phyloP scores from a whole-genome alignment of 2,329 filamentous ascomycete genomes.

The Curvularia eragrostidis region DNA sequence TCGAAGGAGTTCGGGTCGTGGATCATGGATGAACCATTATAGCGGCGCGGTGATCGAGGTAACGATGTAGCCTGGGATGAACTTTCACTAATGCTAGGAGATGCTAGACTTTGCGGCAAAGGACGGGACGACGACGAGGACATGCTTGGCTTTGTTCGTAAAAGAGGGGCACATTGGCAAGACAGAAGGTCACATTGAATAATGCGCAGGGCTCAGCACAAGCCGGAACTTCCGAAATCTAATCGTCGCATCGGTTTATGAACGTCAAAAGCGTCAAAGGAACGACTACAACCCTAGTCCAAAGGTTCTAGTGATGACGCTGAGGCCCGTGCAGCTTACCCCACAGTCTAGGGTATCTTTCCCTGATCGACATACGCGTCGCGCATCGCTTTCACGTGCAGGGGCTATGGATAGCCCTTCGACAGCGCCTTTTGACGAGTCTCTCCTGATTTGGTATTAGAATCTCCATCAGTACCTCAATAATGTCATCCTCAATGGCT shows the following conservation, averaged over 20 bases:
- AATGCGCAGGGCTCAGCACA: neutral
- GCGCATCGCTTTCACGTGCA: neutral
- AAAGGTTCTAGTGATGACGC: slow-evolving; percentile 17
- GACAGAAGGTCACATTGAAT: slow-evolving; percentile 8
- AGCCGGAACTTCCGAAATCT: slow-evolving; percentile 5
- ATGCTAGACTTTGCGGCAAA: slow-evolving; percentile 21
- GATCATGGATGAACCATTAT: slow-evolving; percentile 15
- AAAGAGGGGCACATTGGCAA: slow-evolving; percentile 1
- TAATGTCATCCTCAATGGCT: too few relatives aligned
- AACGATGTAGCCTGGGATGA: slow-evolving; percentile 33
- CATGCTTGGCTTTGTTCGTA: slow-evolving; percentile 19
- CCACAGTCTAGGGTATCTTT: slow-evolving; percentile 11
- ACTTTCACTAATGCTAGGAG: slow-evolving; percentile 31
- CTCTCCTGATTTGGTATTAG: too few relatives aligned
- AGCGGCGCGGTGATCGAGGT: slow-evolving; percentile 28
- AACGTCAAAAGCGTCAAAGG: slow-evolving; percentile 3
- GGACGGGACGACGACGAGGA: slow-evolving; percentile 20
- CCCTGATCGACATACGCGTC: slow-evolving; percentile 1
- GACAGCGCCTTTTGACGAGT: neutral
- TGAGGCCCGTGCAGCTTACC: slow-evolving; percentile 23
- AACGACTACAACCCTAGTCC: too few relatives aligned
- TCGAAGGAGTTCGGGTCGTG: slow-evolving; percentile 35
- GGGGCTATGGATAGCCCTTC: neutral
- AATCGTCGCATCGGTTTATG: neutral
- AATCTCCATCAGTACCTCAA: neutral